Conservation (phyloP, 768 basidiomycete genomes). For the Aureoboletus auriporus region DNA sequence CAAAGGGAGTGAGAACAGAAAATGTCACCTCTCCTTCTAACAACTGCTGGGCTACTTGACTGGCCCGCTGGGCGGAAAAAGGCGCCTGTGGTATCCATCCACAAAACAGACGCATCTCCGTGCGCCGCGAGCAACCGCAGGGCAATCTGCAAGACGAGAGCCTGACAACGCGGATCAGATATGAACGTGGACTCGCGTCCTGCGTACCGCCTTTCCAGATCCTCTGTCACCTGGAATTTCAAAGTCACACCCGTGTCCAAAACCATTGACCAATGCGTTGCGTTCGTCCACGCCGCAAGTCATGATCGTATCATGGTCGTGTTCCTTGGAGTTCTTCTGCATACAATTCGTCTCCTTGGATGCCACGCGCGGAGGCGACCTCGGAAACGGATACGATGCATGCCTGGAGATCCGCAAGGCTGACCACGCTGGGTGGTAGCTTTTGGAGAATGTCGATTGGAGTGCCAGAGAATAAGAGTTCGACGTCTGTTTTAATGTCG, state of each 20-base stretch:
- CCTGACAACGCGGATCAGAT: constrained; percentile 35
- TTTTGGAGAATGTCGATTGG: constrained; percentile 46
- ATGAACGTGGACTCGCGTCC: neutral
- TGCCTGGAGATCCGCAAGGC: constrained; percentile 45
- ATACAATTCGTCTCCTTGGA: constrained; percentile 29
- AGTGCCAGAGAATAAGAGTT: constrained; percentile 51
- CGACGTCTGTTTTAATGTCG: constrained; percentile 53
- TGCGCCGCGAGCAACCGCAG: constrained; percentile 46
- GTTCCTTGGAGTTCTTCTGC: constrained; percentile 11
- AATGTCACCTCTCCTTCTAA: constrained; percentile 25
- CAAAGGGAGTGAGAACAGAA: neutral
- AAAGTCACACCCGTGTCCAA: constrained; percentile 50
- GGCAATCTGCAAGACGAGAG: constrained; percentile 55
- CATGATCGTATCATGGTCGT: constrained; percentile 7
- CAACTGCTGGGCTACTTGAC: constrained; percentile 32
- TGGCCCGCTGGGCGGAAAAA: constrained; percentile 53
- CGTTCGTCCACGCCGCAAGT: constrained; percentile 43
- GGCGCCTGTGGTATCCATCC: constrained; percentile 72
- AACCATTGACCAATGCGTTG: constrained; percentile 49
- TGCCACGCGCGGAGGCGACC: constrained; percentile 41
- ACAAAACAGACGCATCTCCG: constrained; percentile 42
- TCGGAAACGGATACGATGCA: constrained; percentile 38
- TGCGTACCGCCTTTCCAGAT: constrained; percentile 66
- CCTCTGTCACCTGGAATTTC: constrained; percentile 66
- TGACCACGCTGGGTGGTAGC: constrained; percentile 46